Evolutionary conservation across 176 grass and related monocot species (phyloP).

Genomic region (Carex cristatella): DNA sequence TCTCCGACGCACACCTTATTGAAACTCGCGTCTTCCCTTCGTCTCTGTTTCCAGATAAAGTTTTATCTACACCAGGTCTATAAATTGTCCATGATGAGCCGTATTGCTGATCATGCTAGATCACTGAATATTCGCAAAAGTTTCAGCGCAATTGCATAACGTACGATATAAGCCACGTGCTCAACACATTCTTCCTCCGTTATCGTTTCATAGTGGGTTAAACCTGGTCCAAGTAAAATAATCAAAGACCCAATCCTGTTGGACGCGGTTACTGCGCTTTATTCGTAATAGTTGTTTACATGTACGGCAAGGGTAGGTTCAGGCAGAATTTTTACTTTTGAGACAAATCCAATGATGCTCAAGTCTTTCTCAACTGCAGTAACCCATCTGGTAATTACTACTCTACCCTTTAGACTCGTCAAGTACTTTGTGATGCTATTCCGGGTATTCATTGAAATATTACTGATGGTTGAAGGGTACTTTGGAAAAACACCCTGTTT

Average conservation of each 20-base stretch:
- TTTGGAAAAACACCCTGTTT: not conserved
- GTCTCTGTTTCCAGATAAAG: not conserved
- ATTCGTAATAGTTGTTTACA: not conserved
- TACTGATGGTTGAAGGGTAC: not conserved
- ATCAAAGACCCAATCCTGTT: not conserved
- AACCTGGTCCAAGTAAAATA: not conserved
- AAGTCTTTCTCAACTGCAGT: slow-evolving; percentile 27
- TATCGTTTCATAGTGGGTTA: not conserved
- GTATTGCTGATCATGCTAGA: not conserved
- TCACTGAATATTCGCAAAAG: not conserved
- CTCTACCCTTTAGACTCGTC: not conserved
- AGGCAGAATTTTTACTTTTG: not conserved
- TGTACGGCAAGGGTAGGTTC: not conserved
- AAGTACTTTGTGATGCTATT: not conserved
- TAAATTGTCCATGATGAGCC: not conserved
- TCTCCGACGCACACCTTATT: slow-evolving; percentile 18
- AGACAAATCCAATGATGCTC: slow-evolving; percentile 25
- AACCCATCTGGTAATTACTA: not conserved
- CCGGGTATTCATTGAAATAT: not conserved
- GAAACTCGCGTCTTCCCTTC: slow-evolving; percentile 17
- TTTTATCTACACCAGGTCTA: not conserved
- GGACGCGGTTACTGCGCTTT: not conserved
- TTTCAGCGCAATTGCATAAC: too few relatives aligned
- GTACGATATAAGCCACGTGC: not conserved
- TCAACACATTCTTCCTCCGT: not conserved